Evolutionary conservation across 2,329 filamentous ascomycete species (phyloP).

Genomic region (Clonostachys chloroleuca): DNA sequence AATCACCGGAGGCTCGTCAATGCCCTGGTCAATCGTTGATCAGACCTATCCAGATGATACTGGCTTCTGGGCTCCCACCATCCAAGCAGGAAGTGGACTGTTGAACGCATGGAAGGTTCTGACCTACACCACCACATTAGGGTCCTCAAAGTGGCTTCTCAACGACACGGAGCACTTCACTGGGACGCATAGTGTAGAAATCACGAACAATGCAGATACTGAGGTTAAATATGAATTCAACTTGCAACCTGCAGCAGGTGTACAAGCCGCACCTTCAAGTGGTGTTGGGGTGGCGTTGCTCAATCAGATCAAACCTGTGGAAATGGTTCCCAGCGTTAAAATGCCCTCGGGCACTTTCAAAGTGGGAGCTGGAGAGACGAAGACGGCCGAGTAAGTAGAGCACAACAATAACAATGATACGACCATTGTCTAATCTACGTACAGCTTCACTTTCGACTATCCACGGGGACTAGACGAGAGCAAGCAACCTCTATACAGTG

Average conservation of each 20-base stretch:
- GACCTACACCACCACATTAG: slow-evolving; percentile 28
- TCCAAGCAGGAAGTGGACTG: slow-evolving; percentile 30
- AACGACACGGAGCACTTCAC: slow-evolving; percentile 36
- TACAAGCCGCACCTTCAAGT: slow-evolving; percentile 22
- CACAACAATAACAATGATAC: no score
- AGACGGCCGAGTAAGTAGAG: slow-evolving; percentile 5
- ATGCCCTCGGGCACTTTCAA: slow-evolving; percentile 10
- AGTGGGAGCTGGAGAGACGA: slow-evolving; percentile 15
- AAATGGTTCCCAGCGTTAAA: slow-evolving; percentile 2
- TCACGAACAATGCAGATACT: slow-evolving; percentile 29
- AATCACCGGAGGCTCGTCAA: slow-evolving; percentile 19
- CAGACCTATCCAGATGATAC: slow-evolving; percentile 5
- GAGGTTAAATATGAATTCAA: slow-evolving; percentile 25
- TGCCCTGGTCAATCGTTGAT: slow-evolving; percentile 7
- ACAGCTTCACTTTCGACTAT: slow-evolving; percentile 18
- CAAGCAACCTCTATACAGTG: slow-evolving; percentile 25
- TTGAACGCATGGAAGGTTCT: slow-evolving; percentile 40
- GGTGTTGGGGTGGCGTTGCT: slow-evolving; percentile 16
- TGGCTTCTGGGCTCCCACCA: slow-evolving; percentile 28
- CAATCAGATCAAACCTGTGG: slow-evolving; percentile 20
- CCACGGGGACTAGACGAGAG: slow-evolving; percentile 12
- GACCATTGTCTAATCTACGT: no score
- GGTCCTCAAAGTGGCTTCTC: slow-evolving; percentile 30
- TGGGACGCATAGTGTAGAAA: slow-evolving; percentile 10
- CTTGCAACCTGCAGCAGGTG: slow-evolving; percentile 23